Evolutionary conservation across 2,329 filamentous ascomycete species (phyloP).

Genomic region (Neofusicoccum sp.): DNA sequence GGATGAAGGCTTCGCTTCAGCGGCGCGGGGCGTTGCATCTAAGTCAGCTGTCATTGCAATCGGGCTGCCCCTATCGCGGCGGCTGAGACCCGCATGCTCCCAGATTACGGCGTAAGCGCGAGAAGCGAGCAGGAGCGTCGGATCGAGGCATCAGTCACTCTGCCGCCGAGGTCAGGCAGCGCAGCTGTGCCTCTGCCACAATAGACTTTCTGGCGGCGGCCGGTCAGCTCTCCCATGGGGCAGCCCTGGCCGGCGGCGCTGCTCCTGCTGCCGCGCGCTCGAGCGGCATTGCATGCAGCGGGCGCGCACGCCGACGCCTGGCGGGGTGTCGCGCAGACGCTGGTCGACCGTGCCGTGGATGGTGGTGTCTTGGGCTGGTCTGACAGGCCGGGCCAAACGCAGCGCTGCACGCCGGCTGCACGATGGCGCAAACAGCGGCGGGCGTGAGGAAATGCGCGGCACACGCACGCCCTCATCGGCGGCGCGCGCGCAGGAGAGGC

Average conservation of each 20-base stretch:
- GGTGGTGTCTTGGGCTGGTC: slow-evolving; percentile 1
- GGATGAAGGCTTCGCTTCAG: background rate
- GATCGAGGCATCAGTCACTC: background rate
- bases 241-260: background rate
- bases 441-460: background rate
- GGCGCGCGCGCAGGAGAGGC: background rate
- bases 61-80: background rate
- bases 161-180: background rate
- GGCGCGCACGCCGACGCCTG: background rate
- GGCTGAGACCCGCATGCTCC: background rate
- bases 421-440: slow-evolving; percentile 31
- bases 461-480: slow-evolving; percentile 2
- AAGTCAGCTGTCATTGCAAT: background rate
- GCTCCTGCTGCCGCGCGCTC: background rate
- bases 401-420: slow-evolving; percentile 19
- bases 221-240: background rate
- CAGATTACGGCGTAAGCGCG: slow-evolving; percentile 13
- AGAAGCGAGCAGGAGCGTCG: slow-evolving; percentile 5
- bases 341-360: background rate
- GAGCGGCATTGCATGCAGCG: background rate
- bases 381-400: background rate
- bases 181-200: background rate
- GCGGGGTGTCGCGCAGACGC: background rate
- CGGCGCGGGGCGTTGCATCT: background rate
- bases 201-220: background rate